Conservation (phyloP, 1,139 yeast species). For the Lizanozyma gosingica region DNA sequence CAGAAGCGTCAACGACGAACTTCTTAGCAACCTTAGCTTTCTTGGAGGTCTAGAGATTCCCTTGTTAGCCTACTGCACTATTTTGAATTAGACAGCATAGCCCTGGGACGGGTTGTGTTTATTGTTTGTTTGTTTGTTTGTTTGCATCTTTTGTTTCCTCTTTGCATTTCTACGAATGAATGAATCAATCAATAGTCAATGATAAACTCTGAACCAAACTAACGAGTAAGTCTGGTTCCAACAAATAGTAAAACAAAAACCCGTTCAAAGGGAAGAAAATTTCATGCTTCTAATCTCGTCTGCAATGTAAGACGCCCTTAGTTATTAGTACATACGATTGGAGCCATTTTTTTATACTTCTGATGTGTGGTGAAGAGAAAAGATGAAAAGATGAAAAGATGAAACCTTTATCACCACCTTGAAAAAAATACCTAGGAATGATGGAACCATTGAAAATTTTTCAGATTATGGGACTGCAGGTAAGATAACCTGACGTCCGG, state of each 20-base stretch:
- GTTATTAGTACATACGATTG: slow-evolving; percentile 83
- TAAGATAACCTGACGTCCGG: neutral
- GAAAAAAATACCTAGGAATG: too few relatives aligned
- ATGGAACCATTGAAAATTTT: neutral
- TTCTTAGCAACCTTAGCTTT: slow-evolving; percentile 75
- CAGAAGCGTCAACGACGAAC: slow-evolving; percentile 93
- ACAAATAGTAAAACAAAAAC: slow-evolving; percentile 16
- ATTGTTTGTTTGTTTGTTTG: slow-evolving; percentile 4
- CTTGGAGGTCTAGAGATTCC: slow-evolving; percentile 57
- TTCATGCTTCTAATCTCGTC: slow-evolving; percentile 8
- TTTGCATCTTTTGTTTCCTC: slow-evolving; percentile 17
- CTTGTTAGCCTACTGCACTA: slow-evolving; percentile 57
- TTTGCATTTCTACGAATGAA: slow-evolving; percentile 30
- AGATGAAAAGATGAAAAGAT: too few relatives aligned
- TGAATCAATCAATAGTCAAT: neutral
- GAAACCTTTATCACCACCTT: too few relatives aligned
- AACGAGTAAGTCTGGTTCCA: neutral
- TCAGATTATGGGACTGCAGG: neutral
- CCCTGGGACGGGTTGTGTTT: slow-evolving; percentile 34
- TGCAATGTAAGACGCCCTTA: too few relatives aligned
- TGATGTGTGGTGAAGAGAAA: neutral
- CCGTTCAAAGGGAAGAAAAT: slow-evolving; percentile 22
- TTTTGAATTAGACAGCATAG: slow-evolving; percentile 47
- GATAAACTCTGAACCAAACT: neutral
- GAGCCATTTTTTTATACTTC: slow-evolving; percentile 55